Evolutionary conservation across 257 asterid species (phyloP), one percentile per base, ranked within the genome.

Genomic region (Petunia axillaris): DNA sequence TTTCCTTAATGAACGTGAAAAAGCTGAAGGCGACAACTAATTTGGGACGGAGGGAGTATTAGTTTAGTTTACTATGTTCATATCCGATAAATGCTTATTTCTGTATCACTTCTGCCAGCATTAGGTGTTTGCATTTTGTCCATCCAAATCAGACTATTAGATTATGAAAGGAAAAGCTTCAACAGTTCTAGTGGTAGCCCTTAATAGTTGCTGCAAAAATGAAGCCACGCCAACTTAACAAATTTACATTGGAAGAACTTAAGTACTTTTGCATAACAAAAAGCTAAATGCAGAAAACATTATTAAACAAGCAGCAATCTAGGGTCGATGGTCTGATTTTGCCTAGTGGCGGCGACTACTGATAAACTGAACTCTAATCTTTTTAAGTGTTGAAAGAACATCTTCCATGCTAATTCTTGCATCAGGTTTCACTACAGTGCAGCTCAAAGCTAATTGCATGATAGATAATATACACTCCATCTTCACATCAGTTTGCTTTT

Each of bases 381-480:
- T 63, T 63, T 63, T 3, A 0, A 62, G 14, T 8, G 41, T 62
- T 3, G 15, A 25, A 8, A 36, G 68, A 63, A n/a, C n/a, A 3
- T 36, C 68, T 36, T 63, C 15, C 15, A 36, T 63, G 15, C n/a
- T 63, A 10, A 36, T 63, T 63, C 68, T 63, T 36, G 68, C 43
- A 63, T 36, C 48, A 5, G 71, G 71, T 64, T 9, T 36, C 14
- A 5, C 71, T 13, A 38, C 1, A 38, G 71, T 38, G 71, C 71
- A 38, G 71, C 25, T 64, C 71, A 64, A 38, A 64, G 48, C 35
- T 36, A 63, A 63, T 63, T 63, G n/a, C 68, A 63, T 63, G 7
- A 63, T 36, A 36, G 15, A 63, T 9, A 2, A 9, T n/a, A 36
- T 15, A 36, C 43, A 8, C 25, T 25, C 43, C 68, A 63, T 63